phyloP scores from a whole-genome alignment of 371 early-diverging fungal genomes.

The Syncephalis fuscata region DNA sequence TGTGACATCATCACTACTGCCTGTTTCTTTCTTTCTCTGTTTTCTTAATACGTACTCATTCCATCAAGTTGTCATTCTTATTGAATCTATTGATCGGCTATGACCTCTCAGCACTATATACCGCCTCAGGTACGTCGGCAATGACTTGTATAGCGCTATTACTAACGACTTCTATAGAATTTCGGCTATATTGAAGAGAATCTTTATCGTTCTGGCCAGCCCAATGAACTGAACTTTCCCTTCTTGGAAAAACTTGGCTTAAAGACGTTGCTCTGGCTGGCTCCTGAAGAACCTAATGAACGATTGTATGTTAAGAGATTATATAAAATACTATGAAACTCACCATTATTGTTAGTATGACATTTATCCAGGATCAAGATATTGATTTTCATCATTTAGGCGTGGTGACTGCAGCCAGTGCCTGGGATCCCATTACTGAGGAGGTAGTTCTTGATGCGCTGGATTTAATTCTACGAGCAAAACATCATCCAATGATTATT shows the following conservation, averaged over 20 bases:
- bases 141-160: neutral
- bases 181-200: constrained; percentile 94
- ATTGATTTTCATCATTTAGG: constrained; percentile 77
- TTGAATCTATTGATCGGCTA: constrained; percentile 5
- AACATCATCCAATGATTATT: constrained; percentile 88
- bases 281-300: constrained; percentile 90
- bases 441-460: constrained; percentile 87
- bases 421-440: constrained; percentile 93
- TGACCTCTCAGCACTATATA: constrained; percentile 66
- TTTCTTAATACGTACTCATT: neutral
- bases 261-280: constrained; percentile 82
- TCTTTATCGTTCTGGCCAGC: constrained; percentile 93
- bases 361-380: constrained; percentile 95
- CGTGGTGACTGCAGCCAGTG: constrained; percentile 57
- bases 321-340: too few relatives aligned
- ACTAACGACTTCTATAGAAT: constrained; percentile 36
- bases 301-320: constrained; percentile 41
- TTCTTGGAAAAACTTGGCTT: constrained; percentile 88
- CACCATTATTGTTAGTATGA: constrained; percentile 28
- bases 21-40: neutral
- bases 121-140: constrained; percentile 43
- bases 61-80: neutral
- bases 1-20: neutral
- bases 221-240: constrained; percentile 95
- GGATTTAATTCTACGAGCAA: constrained; percentile 68